These are phyloP conservation scores for Daldinia sp. DNA, from an alignment of 2,329 filamentous ascomycete species.

Conservation along the genomic window DNA sequence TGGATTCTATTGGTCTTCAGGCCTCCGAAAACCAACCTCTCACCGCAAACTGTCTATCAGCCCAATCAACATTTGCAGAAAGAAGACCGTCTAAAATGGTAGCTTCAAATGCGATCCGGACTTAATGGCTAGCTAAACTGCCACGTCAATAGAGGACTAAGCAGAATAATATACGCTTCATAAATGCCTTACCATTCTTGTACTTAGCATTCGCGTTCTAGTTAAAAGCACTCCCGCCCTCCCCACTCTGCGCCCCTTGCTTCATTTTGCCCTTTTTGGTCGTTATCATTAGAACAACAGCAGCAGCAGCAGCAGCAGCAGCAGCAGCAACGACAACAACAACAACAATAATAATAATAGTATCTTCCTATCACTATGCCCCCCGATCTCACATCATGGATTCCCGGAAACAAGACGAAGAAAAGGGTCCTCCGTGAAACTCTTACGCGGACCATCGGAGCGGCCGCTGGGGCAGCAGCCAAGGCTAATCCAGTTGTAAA, in stretches of 20 bases:
- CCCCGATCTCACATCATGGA: conserved; percentile 5
- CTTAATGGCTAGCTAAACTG: conserved; percentile 2
- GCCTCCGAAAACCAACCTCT: conserved; percentile 8
- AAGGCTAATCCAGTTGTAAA: conserved; percentile 5
- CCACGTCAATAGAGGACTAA: conserved; percentile 16
- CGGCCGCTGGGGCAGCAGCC: background rate
- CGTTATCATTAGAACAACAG: background rate
- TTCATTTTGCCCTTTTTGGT: conserved; percentile 2
- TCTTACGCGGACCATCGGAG: background rate
- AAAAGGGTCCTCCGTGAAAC: conserved; percentile 6
- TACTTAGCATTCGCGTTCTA: conserved; percentile 1
- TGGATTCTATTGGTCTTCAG: conserved; percentile 4
- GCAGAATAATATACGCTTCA: conserved; percentile 7
- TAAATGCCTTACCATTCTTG: conserved; percentile 5
- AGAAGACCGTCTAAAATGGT: conserved; percentile 10
- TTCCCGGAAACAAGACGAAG: conserved; percentile 7
- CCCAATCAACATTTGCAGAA: conserved; percentile 12
- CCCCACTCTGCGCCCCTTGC: conserved; percentile 7
- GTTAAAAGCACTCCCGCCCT: conserved; percentile 5
- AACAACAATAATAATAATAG: background rate
- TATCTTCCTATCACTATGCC: background rate
- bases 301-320: background rate
- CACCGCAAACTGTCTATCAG: conserved; percentile 12
- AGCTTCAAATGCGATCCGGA: conserved; percentile 2
- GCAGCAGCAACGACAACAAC: background rate